Base-by-base conservation (phyloP, 1,284 basidiomycete genomes). In the Pseudozyma flocculosa region DNA sequence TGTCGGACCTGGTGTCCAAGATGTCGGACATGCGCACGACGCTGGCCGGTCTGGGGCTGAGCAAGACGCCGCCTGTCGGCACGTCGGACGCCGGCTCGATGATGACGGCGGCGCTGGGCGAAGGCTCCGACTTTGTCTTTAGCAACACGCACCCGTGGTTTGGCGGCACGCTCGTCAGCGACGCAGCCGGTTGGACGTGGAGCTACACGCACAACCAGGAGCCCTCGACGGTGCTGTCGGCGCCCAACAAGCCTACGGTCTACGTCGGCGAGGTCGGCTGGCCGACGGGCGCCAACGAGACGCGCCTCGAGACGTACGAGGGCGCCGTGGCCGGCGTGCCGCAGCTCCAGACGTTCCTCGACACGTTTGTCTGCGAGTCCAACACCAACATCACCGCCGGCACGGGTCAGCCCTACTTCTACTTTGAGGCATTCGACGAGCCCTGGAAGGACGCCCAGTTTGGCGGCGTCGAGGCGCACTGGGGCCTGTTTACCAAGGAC, bases 291-390 rank as follows among this genome's bases (percentile, higher is more conserved):
- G 71, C 71, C 3, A 65, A 69, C 37, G 59, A 49, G 24, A 67
- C 69, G 1, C 17, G 50, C 9, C 26, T 54, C 36, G 40, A 36
- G 24, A 70, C 57, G 14, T 49, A 58, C 21, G 50, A 61, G 32
- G 66, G 36, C 15, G 68, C 70, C 9, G 42, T 50, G 1, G 69
- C 71, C 10, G 67, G 69, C 7, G 39, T 72, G 11, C 21, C 2
- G 23, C 44, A 72, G 36, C 48, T 73, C 39, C 67, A 73, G 52
- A 58, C 73, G 7, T 94, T 91, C 82, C 76, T 97, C 45, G 83
- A 94, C 72, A 85, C 84, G 0, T 97, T 90, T 70, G 86, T 93
- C 24, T 97, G 93, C 78, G 84, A 87, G 68, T 88, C 92, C 11
- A 96, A 92, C 78, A 51, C 77, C 32, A 89, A 91, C 65, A 83